Evolutionary conservation across 164 flowering plant genomes (phyloP).

Genomic region (Cinnamomum micranthum): DNA sequence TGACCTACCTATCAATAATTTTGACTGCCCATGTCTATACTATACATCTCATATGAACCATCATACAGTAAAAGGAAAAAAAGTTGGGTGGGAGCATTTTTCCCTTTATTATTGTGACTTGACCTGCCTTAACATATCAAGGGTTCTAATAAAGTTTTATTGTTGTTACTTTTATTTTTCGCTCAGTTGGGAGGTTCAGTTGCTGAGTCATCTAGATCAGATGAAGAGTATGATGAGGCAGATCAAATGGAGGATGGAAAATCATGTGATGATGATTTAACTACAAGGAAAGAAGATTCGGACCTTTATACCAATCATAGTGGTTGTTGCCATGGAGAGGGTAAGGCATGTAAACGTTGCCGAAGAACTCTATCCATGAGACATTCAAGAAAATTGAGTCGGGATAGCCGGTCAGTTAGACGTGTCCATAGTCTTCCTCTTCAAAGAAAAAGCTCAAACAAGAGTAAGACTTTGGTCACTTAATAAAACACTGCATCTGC

Average conservation of each 20-base stretch:
- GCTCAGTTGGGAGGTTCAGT: slow-evolving; percentile 54
- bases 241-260: slow-evolving; percentile 31
- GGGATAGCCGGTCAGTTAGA: not conserved
- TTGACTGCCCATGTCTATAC: not conserved
- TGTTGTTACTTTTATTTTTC: not conserved
- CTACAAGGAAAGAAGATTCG: slow-evolving; percentile 15
- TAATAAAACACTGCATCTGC: not conserved
- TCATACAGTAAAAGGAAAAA: no score
- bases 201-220: slow-evolving; percentile 55
- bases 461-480: not conserved
- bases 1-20: no score
- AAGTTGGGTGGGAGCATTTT: no score
- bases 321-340: not conserved
- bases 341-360: slow-evolving; percentile 6
- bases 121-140: no score
- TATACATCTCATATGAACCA: not conserved
- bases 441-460: slow-evolving; percentile 6
- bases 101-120: no score
- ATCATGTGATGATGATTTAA: slow-evolving; percentile 20
- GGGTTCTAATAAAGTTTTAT: not conserved
- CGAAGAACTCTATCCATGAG: slow-evolving; percentile 10
- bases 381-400: slow-evolving; percentile 5
- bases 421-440: slow-evolving; percentile 14
- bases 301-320: slow-evolving; percentile 1
- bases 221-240: slow-evolving; percentile 53